Evolutionary conservation across 306 rosid species (phyloP), one percentile per base, ranked within the genome.

Genomic region (Vicia faba): DNA sequence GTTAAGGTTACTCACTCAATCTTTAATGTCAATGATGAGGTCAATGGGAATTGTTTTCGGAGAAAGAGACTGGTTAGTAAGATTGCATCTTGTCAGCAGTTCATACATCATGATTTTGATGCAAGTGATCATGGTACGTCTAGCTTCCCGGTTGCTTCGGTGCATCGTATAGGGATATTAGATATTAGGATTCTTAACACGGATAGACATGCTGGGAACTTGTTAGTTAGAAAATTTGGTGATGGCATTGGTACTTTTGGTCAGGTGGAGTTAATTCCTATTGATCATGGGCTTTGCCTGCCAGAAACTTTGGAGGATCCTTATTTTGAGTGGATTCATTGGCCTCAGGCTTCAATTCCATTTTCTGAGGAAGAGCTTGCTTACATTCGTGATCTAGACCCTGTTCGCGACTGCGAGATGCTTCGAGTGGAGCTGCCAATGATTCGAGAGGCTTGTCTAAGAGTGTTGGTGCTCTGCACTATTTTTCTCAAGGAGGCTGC

Each of bases 61-160:
- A 84, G 78, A 86, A 88, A 88, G 77, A 81, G 83, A 83, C 75
- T 79, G 68, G 92, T 93, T 46, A 90, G 97, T 86, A 93, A 93
- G 87, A 83, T 93, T 82, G 99, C 99, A 2, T 93, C 99, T 35
- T 79, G 81, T 48, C 99, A 93, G 77, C 90, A 90, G 80, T 93
- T 80, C 82, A 93, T 93, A 64, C 88, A 81, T 2, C 99, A 93
- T 78, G 97, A 93, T 62, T 93, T 90, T 79, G 99, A 93, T 82
- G 99, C 99, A 26, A 93, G 97, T 73, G 99, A 93, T 85, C 88
- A 93, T 31, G 99, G 99, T 71, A 90, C 99, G 2, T 93, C 99
- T 33, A 93, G 95, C 81, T 90, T 90, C 69, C 97, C 99, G 0
- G 99, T 93, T 56, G 77, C 85, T 44, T 81, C 90, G 35, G 99